phyloP scores from a whole-genome alignment of 176 grass and related monocot species.

The Cenchrus fungigraminus region DNA sequence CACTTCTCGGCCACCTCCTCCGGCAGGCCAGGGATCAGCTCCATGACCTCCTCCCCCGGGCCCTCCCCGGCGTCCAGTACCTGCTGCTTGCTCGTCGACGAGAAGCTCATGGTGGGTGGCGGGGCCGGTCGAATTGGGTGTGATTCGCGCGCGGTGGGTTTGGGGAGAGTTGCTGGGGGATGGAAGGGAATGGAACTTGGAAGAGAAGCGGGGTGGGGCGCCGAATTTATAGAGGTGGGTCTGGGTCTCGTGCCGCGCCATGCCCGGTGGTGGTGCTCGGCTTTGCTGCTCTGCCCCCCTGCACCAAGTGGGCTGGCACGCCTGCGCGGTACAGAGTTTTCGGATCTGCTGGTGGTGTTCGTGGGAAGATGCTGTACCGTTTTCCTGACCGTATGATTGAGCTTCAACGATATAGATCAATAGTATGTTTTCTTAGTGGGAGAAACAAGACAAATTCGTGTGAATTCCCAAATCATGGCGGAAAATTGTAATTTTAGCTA shows the following conservation, averaged over 20 bases:
- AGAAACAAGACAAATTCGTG: background rate
- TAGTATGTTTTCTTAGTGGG: background rate
- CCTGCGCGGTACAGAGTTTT: slow-evolving; percentile 19
- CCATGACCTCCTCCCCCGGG: slow-evolving; percentile 44
- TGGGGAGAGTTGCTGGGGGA: too few species aligned
- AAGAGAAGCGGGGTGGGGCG: background rate
- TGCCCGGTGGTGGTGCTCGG: background rate
- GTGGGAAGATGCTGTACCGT: background rate
- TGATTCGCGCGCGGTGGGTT: background rate
- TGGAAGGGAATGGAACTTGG: background rate
- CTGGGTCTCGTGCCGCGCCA: background rate
- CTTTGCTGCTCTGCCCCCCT: background rate
- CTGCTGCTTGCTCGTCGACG: slow-evolving; percentile 56
- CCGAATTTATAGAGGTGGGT: slow-evolving; percentile 45
- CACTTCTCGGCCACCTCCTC: slow-evolving; percentile 99
- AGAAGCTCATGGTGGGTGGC: slow-evolving; percentile 44
- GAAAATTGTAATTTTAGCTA: too few species aligned
- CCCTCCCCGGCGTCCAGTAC: slow-evolving; percentile 24
- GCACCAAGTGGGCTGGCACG: background rate
- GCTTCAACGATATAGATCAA: too few species aligned
- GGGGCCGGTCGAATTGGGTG: background rate
- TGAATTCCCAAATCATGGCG: background rate
- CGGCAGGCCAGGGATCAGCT: slow-evolving; percentile 84
- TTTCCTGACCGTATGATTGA: background rate
- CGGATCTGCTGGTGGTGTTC: slow-evolving; percentile 17